These are phyloP conservation scores for Trypanosoma mega DNA, from an alignment of 208 protist species.

Conservation along the genomic window DNA sequence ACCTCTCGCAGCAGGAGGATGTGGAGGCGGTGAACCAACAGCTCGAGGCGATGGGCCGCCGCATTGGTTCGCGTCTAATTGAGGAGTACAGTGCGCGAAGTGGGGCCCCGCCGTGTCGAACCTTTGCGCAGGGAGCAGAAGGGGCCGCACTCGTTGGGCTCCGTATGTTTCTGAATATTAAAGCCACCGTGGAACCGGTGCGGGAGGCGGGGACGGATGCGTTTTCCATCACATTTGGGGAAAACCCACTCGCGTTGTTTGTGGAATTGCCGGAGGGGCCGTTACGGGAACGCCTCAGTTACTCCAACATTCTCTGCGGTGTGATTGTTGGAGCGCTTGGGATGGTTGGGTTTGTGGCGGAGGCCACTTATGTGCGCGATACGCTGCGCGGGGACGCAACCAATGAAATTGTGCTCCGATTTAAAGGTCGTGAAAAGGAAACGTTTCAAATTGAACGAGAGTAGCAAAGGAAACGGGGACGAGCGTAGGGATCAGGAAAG, in stretches of 20 bases:
- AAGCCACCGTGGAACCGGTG: constrained; percentile 82
- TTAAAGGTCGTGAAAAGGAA: constrained; percentile 74
- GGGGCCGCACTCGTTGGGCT: constrained; percentile 94
- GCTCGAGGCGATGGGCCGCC: constrained; percentile 96
- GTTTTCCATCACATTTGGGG: constrained; percentile 93
- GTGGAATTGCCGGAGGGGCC: constrained; percentile 96
- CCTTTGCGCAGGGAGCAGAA: constrained; percentile 94
- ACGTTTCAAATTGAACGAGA: constrained; percentile 73
- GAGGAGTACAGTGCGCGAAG: constrained; percentile 96
- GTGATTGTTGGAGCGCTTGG: constrained; percentile 95
- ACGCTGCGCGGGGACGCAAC: constrained; percentile 83
- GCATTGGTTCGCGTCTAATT: constrained; percentile 95
- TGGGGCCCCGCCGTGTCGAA: constrained; percentile 72
- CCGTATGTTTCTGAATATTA: constrained; percentile 97
- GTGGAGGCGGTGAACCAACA: constrained; percentile 95
- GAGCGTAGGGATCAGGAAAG: not conserved
- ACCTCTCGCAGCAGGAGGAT: constrained; percentile 90
- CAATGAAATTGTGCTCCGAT: constrained; percentile 89
- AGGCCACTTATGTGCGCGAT: constrained; percentile 83
- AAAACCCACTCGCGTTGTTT: constrained; percentile 97
- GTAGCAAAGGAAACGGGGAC: constrained; percentile 13
- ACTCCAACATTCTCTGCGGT: constrained; percentile 97
- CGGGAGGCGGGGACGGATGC: constrained; percentile 57
- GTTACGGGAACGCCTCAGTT: constrained; percentile 84
- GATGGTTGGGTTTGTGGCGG: constrained; percentile 89